Conservation (phyloP, 768 basidiomycete species). For the Mycena maculata region DNA sequence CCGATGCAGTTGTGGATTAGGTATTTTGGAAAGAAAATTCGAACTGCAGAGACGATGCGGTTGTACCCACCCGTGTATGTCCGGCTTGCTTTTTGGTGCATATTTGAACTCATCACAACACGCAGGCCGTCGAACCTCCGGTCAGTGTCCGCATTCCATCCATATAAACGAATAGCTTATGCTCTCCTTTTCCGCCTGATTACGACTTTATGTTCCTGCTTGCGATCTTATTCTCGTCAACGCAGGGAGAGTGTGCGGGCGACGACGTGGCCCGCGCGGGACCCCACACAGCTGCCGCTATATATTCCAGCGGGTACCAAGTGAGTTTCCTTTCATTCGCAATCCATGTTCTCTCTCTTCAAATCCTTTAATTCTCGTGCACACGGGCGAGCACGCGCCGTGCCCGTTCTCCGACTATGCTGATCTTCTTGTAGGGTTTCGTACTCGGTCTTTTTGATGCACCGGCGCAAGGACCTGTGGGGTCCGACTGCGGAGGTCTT, state of each 20-base stretch:
- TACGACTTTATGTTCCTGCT: neutral
- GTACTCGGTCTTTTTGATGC: slow-evolving; percentile 70
- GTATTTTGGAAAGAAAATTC: no score
- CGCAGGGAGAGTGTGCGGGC: slow-evolving; percentile 38
- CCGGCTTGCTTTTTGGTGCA: neutral
- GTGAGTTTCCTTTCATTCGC: slow-evolving; percentile 27
- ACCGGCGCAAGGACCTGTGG: slow-evolving; percentile 72
- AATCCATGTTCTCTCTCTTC: neutral
- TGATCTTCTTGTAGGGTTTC: slow-evolving; percentile 42
- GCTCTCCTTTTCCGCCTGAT: no score
- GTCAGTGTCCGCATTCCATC: neutral
- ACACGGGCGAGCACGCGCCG: no score
- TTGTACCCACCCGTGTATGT: slow-evolving; percentile 65
- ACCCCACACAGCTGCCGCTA: slow-evolving; percentile 45
- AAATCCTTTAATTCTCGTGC: neutral
- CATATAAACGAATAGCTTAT: no score
- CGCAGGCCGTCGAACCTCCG: slow-evolving; percentile 43
- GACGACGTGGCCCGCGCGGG: slow-evolving; percentile 42
- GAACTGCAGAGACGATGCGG: slow-evolving; percentile 62
- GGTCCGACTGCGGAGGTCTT: slow-evolving; percentile 55
- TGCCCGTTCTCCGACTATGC: no score
- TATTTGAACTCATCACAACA: neutral
- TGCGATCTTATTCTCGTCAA: neutral
- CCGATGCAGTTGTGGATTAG: no score
- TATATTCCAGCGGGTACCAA: slow-evolving; percentile 55